These are phyloP conservation scores for Cystoderma amianthinum DNA, from an alignment of 768 basidiomycete species.

Conservation along the genomic window DNA sequence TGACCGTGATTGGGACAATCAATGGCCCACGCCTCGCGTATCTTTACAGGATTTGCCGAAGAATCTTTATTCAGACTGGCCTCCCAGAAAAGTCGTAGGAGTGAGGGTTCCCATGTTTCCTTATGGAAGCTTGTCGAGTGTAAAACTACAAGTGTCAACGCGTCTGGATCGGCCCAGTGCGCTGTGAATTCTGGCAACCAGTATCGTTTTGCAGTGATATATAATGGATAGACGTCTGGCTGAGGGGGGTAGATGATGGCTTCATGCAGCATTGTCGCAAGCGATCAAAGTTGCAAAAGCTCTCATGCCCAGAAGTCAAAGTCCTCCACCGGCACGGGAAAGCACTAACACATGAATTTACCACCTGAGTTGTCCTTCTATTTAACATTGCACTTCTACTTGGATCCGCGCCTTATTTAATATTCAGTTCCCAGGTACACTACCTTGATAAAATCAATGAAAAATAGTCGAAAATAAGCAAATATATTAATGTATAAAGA, in stretches of 20 bases:
- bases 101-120: slow-evolving; percentile 63
- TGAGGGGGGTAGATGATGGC: slow-evolving; percentile 28
- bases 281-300: no score
- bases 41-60: slow-evolving; percentile 17
- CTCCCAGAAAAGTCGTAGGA: slow-evolving; percentile 38
- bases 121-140: slow-evolving; percentile 74
- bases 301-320: no score
- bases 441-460: no score
- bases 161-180: slow-evolving; percentile 28
- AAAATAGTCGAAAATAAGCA: no score
- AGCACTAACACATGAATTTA: no score
- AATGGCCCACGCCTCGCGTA: slow-evolving; percentile 59
- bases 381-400: no score
- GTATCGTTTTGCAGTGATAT: slow-evolving; percentile 52
- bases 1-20: slow-evolving; percentile 73
- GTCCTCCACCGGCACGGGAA: no score
- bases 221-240: slow-evolving; percentile 37
- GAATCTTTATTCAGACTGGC: slow-evolving; percentile 6
- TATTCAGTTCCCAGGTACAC: no score
- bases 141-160: slow-evolving; percentile 50
- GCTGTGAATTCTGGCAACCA: slow-evolving; percentile 33
- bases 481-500: background rate
- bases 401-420: no score
- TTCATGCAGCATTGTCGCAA: slow-evolving; percentile 11
- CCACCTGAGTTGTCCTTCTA: no score